Percentiles rank a stretch among this genome's conserved stretches.
Conservation (phyloP, 257 asterid species). For the Jacaranda mimosifolia region DNA sequence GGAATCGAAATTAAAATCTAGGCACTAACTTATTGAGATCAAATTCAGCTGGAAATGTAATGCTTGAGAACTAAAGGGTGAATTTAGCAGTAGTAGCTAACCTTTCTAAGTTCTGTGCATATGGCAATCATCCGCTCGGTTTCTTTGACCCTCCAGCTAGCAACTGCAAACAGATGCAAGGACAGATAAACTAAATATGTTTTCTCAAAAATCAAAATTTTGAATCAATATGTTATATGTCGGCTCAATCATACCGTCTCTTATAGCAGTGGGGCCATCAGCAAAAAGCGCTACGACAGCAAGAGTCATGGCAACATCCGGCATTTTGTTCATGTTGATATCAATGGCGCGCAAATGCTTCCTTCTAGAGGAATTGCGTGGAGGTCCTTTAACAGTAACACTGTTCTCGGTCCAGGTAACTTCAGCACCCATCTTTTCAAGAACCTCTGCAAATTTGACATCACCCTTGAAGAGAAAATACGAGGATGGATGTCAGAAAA, state of each 20-base stretch:
- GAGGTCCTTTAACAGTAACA: constrained; percentile 76
- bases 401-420: constrained; percentile 83
- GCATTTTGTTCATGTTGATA: constrained; percentile 97
- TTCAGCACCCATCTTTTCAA: constrained; percentile 87
- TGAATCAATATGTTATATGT: background rate
- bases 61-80: background rate
- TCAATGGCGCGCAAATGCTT: constrained; percentile 80
- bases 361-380: constrained; percentile 51
- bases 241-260: constrained; percentile 65
- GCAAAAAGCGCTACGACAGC: constrained; percentile 96
- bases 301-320: constrained; percentile 99
- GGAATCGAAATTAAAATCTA: background rate
- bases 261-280: constrained; percentile 90
- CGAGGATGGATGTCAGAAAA: background rate
- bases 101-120: constrained; percentile 81
- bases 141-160: constrained; percentile 99
- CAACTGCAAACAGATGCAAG: constrained; percentile 60
- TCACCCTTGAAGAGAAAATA: constrained; percentile 56
- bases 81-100: constrained; percentile 10
- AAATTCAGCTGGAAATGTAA: background rate
- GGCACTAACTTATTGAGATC: background rate
- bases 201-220: too few relatives aligned
- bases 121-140: constrained; percentile 87
- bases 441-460: constrained; percentile 79
- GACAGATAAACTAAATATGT: background rate